phyloP scores from a whole-genome alignment of 176 grass and related monocot species.

The Leersia perrieri region DNA sequence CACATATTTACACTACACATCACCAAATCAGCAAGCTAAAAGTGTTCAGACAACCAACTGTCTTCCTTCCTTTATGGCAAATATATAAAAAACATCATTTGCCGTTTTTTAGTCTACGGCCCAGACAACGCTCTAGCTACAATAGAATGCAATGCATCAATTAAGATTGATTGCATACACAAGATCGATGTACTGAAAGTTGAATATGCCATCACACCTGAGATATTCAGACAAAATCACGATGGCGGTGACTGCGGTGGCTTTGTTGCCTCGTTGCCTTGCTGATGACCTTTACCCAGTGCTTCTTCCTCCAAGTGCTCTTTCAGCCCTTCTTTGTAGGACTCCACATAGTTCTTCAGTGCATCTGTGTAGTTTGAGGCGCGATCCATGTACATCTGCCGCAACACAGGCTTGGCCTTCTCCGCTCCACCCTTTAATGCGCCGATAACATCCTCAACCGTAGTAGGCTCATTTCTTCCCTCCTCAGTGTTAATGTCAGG shows the following conservation, averaged over 20 bases:
- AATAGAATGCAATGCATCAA: neutral
- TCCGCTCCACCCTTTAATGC: slow-evolving; percentile 21
- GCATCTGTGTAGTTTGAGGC: slow-evolving; percentile 37
- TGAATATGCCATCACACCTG: neutral
- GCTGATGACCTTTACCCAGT: neutral
- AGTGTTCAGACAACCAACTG: neutral
- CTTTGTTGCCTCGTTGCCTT: neutral
- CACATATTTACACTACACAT: too few relatives aligned
- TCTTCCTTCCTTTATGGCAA: too few relatives aligned
- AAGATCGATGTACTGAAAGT: neutral
- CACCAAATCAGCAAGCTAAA: neutral
- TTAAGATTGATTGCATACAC: neutral
- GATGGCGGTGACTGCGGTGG: neutral
- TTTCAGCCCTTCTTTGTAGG: slow-evolving; percentile 40
- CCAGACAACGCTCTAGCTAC: neutral
- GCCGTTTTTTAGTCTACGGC: neutral
- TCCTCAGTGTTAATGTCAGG: neutral
- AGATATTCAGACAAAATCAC: neutral
- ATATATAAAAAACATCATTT: neutral
- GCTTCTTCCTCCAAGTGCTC: slow-evolving; percentile 39
- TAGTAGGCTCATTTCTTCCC: neutral
- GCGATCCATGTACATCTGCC: slow-evolving; percentile 28
- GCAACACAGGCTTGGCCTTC: slow-evolving; percentile 20
- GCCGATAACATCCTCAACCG: neutral
- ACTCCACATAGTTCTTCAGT: slow-evolving; percentile 37